These are phyloP conservation scores for Tricholoma hemisulphureum DNA, from an alignment of 768 basidiomycete genomes.

Conservation along the genomic window DNA sequence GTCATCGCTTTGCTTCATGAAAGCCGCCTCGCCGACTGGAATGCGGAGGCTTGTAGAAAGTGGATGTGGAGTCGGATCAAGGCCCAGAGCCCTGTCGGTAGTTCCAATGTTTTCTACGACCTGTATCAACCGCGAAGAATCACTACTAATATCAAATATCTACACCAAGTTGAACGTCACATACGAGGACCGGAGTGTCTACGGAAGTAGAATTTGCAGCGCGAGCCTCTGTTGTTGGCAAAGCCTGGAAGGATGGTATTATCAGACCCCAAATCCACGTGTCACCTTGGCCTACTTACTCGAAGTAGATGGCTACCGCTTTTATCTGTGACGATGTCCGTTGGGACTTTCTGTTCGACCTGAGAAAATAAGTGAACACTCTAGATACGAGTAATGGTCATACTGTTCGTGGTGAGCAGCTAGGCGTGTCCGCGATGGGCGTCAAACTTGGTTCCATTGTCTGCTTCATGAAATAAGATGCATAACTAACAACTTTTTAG, in stretches of 20 bases:
- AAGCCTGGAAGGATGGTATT: neutral
- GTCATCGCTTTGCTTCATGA: too few species aligned
- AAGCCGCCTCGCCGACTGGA: too few species aligned
- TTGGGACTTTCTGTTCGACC: neutral
- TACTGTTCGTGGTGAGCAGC: neutral
- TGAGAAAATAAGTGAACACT: neutral
- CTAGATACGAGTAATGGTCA: neutral
- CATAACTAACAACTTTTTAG: too few species aligned
- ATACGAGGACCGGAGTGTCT: too few species aligned
- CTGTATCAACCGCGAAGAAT: too few species aligned
- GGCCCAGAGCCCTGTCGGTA: too few species aligned
- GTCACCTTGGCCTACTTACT: neutral
- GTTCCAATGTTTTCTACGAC: too few species aligned
- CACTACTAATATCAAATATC: too few species aligned
- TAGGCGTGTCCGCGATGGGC: neutral
- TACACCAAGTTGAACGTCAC: too few species aligned
- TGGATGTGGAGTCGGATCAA: too few species aligned
- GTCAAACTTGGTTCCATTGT: neutral
- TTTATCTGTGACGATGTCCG: neutral
- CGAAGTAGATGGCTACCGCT: neutral
- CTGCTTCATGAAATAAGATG: too few species aligned
- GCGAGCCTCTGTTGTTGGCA: neutral
- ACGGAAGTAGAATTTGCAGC: neutral
- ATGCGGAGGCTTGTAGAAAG: too few species aligned
- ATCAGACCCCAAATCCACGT: neutral